Evolutionary conservation across 306 rosid species (phyloP).

Genomic region (Spatholobus suberectus): DNA sequence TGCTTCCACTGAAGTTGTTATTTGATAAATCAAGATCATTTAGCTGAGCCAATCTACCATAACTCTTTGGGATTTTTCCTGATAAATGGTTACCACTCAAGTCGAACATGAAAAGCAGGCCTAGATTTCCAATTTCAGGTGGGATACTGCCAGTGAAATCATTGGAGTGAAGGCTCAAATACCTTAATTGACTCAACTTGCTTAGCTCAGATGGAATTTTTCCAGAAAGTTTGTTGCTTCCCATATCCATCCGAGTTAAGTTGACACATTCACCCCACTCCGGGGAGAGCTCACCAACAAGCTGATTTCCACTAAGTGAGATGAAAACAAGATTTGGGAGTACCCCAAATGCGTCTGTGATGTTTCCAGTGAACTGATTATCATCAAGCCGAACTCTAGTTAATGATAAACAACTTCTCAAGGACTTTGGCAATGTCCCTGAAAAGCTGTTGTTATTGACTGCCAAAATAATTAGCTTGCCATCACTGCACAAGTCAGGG

Average conservation of each 20-base stretch:
- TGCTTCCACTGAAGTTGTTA: slow-evolving; percentile 50
- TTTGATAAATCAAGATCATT: slow-evolving; percentile 54
- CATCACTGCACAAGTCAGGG: slow-evolving; percentile 55
- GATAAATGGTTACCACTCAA: slow-evolving; percentile 58
- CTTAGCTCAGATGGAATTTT: slow-evolving; percentile 58
- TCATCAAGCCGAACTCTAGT: slow-evolving; percentile 56
- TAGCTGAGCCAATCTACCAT: slow-evolving; percentile 41
- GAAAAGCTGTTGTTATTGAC: slow-evolving; percentile 55
- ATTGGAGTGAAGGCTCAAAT: slow-evolving; percentile 45
- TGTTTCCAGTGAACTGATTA: slow-evolving; percentile 61
- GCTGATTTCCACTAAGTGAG: slow-evolving; percentile 47
- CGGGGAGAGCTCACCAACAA: slow-evolving; percentile 59
- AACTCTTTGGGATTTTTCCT: slow-evolving; percentile 47
- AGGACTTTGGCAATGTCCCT: slow-evolving; percentile 62
- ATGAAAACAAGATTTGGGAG: slow-evolving; percentile 39
- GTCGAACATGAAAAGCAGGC: slow-evolving; percentile 46
- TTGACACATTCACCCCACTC: slow-evolving; percentile 59
- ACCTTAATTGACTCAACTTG: slow-evolving; percentile 33
- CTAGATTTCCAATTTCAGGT: slow-evolving; percentile 50
- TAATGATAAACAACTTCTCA: slow-evolving; percentile 59
- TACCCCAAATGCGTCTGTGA: slow-evolving; percentile 55
- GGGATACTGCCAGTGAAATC: slow-evolving; percentile 55
- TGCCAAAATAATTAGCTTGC: slow-evolving; percentile 15
- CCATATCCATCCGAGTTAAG: slow-evolving; percentile 52
- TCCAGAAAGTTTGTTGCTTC: slow-evolving; percentile 59